These are phyloP conservation scores for Microstegium vimineum DNA, from an alignment of 176 grass and related monocot genomes.

Conservation along the genomic window DNA sequence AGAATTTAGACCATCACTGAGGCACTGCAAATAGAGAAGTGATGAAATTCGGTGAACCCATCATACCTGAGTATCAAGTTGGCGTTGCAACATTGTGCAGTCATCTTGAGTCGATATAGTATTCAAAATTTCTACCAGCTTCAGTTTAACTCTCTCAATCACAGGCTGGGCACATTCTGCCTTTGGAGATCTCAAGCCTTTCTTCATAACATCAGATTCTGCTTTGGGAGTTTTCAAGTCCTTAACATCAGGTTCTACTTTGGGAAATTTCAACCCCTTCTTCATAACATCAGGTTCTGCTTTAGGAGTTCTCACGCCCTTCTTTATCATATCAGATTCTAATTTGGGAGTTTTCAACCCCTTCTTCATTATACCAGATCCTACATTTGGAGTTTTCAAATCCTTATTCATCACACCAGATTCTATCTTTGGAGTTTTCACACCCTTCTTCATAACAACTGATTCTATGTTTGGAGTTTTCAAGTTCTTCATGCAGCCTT, in stretches of 20 bases:
- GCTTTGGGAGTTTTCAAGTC: conserved; percentile 17
- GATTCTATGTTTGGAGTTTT: neutral
- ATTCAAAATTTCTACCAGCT: conserved; percentile 54
- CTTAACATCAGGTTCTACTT: conserved; percentile 21
- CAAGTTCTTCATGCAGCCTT: conserved; percentile 20
- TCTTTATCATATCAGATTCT: conserved; percentile 10
- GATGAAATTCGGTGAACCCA: conserved; percentile 4
- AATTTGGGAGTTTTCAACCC: neutral
- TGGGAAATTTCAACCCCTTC: conserved; percentile 19
- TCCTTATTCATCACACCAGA: neutral
- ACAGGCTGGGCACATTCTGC: conserved; percentile 16
- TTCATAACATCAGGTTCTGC: conserved; percentile 8
- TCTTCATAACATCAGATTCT: conserved; percentile 28
- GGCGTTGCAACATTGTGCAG: conserved; percentile 55
- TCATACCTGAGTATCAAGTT: conserved; percentile 75
- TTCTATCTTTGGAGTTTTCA: neutral
- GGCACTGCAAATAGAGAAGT: neutral
- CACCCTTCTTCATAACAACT: neutral
- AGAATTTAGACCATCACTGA: conserved; percentile 22
- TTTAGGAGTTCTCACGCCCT: conserved; percentile 19
- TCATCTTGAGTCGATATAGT: conserved; percentile 61
- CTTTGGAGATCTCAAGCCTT: conserved; percentile 28
- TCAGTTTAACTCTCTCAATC: conserved; percentile 24
- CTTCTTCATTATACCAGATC: conserved; percentile 1
- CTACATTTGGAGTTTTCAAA: conserved; percentile 23